These are phyloP conservation scores for Magnolia kwangsiensis DNA, from an alignment of 164 flowering plant genomes.

Conservation along the genomic window DNA sequence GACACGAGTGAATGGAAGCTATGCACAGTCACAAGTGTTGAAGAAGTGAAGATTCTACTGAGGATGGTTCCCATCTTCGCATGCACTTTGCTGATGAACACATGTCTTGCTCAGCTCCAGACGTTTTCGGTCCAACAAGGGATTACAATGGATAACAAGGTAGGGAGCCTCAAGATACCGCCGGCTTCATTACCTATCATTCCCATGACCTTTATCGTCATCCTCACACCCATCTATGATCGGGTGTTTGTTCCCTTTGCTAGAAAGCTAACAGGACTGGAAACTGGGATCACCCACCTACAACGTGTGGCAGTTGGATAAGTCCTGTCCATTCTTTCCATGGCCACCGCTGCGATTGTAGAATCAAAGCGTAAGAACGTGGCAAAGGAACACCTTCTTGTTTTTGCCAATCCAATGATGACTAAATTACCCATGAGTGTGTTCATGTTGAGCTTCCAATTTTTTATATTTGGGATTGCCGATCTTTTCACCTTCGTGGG, in stretches of 20 bases:
- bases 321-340: constrained; percentile 36
- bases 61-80: constrained; percentile 43
- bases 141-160: constrained; percentile 43
- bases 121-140: constrained; percentile 58
- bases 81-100: constrained; percentile 48
- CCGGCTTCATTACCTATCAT: constrained; percentile 50
- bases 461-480: constrained; percentile 49
- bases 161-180: constrained; percentile 31
- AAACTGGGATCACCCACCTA: constrained; percentile 43
- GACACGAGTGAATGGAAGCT: constrained; percentile 37
- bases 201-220: constrained; percentile 37
- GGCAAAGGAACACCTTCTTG: constrained; percentile 22
- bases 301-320: constrained; percentile 50
- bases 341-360: constrained; percentile 41
- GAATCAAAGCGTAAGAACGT: constrained; percentile 36
- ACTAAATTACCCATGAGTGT: constrained; percentile 27
- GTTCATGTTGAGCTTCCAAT: constrained; percentile 47
- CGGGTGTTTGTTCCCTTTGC: constrained; percentile 32
- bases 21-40: constrained; percentile 48
- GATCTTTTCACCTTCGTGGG: constrained; percentile 53
- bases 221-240: constrained; percentile 40
- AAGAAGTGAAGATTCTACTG: constrained; percentile 42
- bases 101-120: constrained; percentile 57
- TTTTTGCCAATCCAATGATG: constrained; percentile 24
- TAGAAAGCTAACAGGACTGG: constrained; percentile 9